Evolutionary conservation across 1,139 yeast species (phyloP).

Genomic region (Diutina pseudorugosa): DNA sequence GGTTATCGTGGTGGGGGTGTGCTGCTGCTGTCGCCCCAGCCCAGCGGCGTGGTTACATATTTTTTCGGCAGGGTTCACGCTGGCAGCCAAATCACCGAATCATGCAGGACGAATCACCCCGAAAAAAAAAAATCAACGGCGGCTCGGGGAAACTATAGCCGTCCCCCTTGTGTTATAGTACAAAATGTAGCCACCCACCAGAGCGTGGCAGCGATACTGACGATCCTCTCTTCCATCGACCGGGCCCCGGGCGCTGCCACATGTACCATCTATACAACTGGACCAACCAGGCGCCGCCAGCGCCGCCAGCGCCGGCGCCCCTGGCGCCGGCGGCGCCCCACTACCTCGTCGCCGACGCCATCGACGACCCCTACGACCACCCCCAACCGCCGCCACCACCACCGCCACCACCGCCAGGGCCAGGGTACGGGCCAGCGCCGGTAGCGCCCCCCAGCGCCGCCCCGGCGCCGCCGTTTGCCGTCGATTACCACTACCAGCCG

Average conservation of each 20-base stretch:
- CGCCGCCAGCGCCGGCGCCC: not conserved
- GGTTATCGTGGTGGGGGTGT: not conserved
- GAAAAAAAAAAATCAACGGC: not conserved
- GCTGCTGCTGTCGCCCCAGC: not conserved
- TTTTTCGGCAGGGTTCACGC: not conserved
- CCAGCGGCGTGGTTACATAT: not conserved
- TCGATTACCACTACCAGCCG: not conserved
- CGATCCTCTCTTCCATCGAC: not conserved
- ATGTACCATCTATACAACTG: slow-evolving; percentile 2
- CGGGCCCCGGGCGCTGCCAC: not conserved
- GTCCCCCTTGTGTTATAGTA: slow-evolving; percentile 3
- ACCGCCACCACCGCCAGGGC: not conserved
- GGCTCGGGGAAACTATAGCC: not conserved
- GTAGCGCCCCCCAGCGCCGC: not conserved
- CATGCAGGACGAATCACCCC: not conserved
- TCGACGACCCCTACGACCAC: not conserved
- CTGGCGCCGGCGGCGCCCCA: not conserved
- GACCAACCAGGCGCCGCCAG: not conserved
- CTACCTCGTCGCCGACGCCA: not conserved
- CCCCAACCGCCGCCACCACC: not conserved
- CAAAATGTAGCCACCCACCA: slow-evolving; percentile 1
- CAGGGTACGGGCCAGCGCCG: not conserved
- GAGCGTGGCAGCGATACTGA: not conserved
- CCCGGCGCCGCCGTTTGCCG: not conserved
- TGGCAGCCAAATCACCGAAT: not conserved